Base-by-base conservation (phyloP, 2,329 filamentous ascomycete genomes). In the Claviceps sp. region DNA sequence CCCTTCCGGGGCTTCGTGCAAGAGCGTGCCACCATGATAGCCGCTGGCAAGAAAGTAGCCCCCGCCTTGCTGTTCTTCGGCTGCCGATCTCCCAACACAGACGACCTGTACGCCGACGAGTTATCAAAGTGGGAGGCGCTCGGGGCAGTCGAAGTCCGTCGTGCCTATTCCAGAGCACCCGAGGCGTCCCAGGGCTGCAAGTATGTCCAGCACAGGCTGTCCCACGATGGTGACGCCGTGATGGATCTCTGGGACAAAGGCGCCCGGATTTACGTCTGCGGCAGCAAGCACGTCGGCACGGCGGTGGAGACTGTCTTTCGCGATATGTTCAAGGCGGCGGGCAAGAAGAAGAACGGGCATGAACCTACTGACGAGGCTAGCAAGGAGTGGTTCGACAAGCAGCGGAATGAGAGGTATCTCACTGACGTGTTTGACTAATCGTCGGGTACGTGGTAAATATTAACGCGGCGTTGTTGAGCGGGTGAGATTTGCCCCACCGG, bases 11-110 rank as follows among this genome's bases (percentile, higher is more conserved):
- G 75, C 0, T 84, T 84, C 59, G 58, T 82, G 10, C 77, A 82
- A 63, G 80, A 85, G 56, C 77, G 81, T 0, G 78, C 77, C 0
- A 70, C 69, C 19, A 70, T 76, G 67, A 62, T 73, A 14, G 65
- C 63, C 3, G 70, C 70, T 0, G 80, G 80, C 1, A 69, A 75
- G 13, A 66, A 62, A 30, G 68, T 86, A 0, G 82, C 79, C 0
- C 78, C 76, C 0, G 80, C 81, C 0, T 56, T 86, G n/a, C 70
- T 87, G 1, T 85, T 84, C 68, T 74, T 79, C 57, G 84, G 83
- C 5, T 85, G 81, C 61, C 76, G 78, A 14, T 62, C 69, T 5
- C 73, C 75, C 1, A 71, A 69, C 0, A 63, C 68, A 13, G 83
- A 87, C 56, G 72, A 80, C 42, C 60, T 87, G 0, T 87, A 87